Evolutionary conservation across 306 rosid species (phyloP).

Genomic region (Bauhinia variegata): DNA sequence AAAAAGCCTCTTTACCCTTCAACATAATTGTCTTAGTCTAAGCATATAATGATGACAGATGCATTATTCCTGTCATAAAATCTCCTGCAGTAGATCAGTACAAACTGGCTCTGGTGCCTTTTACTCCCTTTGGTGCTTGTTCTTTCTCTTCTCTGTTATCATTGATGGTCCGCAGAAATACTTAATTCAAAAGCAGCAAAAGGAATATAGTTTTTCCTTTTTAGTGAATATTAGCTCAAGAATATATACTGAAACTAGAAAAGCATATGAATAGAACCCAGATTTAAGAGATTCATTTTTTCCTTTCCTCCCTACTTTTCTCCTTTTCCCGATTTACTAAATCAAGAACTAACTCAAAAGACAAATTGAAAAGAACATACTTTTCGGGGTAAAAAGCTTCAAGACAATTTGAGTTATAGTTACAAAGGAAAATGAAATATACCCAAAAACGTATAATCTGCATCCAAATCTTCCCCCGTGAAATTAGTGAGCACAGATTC

Average conservation of each 20-base stretch:
- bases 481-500: conserved; percentile 46
- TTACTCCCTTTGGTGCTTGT: conserved; percentile 31
- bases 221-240: conserved; percentile 3
- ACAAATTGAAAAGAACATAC: conserved; percentile 26
- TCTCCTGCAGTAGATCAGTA: not conserved
- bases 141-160: conserved; percentile 12
- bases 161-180: conserved; percentile 15
- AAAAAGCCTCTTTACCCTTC: not conserved
- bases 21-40: too few species aligned
- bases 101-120: not conserved
- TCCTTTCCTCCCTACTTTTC: conserved; percentile 3
- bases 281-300: conserved; percentile 36
- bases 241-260: conserved; percentile 8
- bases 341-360: conserved; percentile 12
- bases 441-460: conserved; percentile 9
- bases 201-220: conserved; percentile 24
- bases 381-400: conserved; percentile 27
- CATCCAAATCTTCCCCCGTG: conserved; percentile 25
- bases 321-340: conserved; percentile 22
- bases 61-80: not conserved
- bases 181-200: conserved; percentile 34
- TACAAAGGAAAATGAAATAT: conserved; percentile 25
- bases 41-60: too few species aligned
- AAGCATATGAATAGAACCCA: conserved; percentile 14
- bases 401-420: conserved; percentile 24